Conservation (phyloP, 1,139 yeast genomes). For the Hansenula anomala region DNA sequence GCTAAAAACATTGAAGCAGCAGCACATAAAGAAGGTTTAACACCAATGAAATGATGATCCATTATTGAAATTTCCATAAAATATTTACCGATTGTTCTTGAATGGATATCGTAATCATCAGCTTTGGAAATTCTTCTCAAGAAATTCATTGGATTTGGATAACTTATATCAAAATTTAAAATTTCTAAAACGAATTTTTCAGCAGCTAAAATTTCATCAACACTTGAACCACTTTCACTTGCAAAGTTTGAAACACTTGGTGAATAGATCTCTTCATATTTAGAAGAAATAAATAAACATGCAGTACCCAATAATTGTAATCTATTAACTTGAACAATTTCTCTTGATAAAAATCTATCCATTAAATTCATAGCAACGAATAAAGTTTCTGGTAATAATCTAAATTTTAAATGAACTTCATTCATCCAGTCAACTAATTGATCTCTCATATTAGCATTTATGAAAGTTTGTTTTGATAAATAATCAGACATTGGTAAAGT, state of each 20-base stretch:
- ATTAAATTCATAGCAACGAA: slow-evolving; percentile 84
- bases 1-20: slow-evolving; percentile 93
- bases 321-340: slow-evolving; percentile 76
- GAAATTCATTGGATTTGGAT: slow-evolving; percentile 94
- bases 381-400: slow-evolving; percentile 85
- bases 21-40: slow-evolving; percentile 77
- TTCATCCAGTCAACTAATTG: slow-evolving; percentile 94
- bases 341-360: slow-evolving; percentile 85
- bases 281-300: slow-evolving; percentile 86
- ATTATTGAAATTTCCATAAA: slow-evolving; percentile 76
- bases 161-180: slow-evolving; percentile 73
- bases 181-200: slow-evolving; percentile 79
- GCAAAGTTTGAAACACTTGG: slow-evolving; percentile 89
- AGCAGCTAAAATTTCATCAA: slow-evolving; percentile 82
- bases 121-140: slow-evolving; percentile 91
- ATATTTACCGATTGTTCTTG: slow-evolving; percentile 89
- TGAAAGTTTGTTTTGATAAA: slow-evolving; percentile 66
- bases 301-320: slow-evolving; percentile 90
- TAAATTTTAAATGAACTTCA: slow-evolving; percentile 83
- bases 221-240: slow-evolving; percentile 83
- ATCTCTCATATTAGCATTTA: slow-evolving; percentile 82
- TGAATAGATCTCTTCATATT: slow-evolving; percentile 90
- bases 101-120: slow-evolving; percentile 89
- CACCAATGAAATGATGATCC: slow-evolving; percentile 77
- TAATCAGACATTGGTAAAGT: slow-evolving; percentile 80